These are phyloP conservation scores for Zygoascus tannicola DNA, from an alignment of 805 yeast species.

Conservation along the genomic window DNA sequence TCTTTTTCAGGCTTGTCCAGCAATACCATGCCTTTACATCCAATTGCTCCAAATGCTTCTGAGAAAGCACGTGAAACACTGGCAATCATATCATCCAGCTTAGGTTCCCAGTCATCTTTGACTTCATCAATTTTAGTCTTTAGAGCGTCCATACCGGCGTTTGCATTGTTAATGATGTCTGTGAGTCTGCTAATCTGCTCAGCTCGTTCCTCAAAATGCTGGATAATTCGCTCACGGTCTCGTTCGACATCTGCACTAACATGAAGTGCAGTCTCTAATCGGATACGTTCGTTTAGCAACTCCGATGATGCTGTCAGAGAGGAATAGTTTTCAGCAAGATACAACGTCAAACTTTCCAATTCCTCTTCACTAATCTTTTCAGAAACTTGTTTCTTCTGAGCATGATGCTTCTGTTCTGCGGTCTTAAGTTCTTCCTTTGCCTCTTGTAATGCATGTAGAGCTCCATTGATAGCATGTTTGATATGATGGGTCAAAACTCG, in stretches of 20 bases:
- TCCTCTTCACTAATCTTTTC: background rate
- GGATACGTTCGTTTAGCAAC: background rate
- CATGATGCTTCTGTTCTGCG: background rate
- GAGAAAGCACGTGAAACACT: constrained; percentile 58
- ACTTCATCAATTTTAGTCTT: constrained; percentile 34
- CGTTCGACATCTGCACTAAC: background rate
- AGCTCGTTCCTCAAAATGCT: constrained; percentile 37
- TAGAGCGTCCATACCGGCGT: constrained; percentile 19
- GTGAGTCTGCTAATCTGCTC: constrained; percentile 31
- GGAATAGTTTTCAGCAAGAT: background rate
- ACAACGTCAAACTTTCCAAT: background rate
- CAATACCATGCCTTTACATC: constrained; percentile 76
- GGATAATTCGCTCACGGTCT: constrained; percentile 8
- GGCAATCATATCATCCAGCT: constrained; percentile 42
- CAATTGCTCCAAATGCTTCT: constrained; percentile 58
- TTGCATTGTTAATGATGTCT: constrained; percentile 4
- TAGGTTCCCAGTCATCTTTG: constrained; percentile 49
- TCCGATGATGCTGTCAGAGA: background rate
- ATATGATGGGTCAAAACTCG: background rate
- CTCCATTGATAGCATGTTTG: background rate
- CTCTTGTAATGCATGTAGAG: background rate
- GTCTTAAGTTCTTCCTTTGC: background rate
- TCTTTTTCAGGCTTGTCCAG: constrained; percentile 38
- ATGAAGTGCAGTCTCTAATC: background rate
- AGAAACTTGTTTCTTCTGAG: background rate